Conservation (phyloP, 495 filamentous ascomycete genomes). For the Penicillium nucicola region DNA sequence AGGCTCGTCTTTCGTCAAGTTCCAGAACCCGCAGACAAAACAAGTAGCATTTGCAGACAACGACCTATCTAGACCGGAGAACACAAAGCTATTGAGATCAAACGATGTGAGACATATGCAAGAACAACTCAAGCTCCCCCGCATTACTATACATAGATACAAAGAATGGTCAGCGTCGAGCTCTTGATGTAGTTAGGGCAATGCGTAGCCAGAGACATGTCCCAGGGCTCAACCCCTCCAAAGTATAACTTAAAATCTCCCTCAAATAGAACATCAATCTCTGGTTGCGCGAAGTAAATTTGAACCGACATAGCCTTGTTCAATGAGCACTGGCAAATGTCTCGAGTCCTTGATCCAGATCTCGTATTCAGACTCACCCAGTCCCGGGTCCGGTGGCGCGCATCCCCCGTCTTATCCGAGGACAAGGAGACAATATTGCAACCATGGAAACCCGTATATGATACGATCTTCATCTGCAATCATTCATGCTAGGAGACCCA, state of each 20-base stretch:
- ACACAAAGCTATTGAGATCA: background rate
- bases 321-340: constrained; percentile 13
- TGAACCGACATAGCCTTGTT: constrained; percentile 5
- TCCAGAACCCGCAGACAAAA: background rate
- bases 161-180: background rate
- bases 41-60: background rate
- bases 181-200: constrained; percentile 4
- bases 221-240: background rate
- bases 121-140: constrained; percentile 7
- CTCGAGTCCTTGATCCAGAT: constrained; percentile 18
- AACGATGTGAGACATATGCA: constrained; percentile 8
- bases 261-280: background rate
- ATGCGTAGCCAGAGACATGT: constrained; percentile 12
- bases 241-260: background rate
- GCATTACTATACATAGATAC: constrained; percentile 8
- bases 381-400: constrained; percentile 6
- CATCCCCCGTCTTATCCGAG: constrained; percentile 13
- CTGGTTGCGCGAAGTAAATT: background rate
- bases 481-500: background rate
- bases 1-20: background rate
- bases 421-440: background rate
- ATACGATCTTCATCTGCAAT: background rate
- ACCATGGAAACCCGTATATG: background rate
- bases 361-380: constrained; percentile 31
- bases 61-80: background rate